A percentile compares a stretch with the other conserved stretches of the same genome.
phyloP scores from a whole-genome alignment of 2,329 filamentous ascomycete species.

The Ophiostoma montium region DNA sequence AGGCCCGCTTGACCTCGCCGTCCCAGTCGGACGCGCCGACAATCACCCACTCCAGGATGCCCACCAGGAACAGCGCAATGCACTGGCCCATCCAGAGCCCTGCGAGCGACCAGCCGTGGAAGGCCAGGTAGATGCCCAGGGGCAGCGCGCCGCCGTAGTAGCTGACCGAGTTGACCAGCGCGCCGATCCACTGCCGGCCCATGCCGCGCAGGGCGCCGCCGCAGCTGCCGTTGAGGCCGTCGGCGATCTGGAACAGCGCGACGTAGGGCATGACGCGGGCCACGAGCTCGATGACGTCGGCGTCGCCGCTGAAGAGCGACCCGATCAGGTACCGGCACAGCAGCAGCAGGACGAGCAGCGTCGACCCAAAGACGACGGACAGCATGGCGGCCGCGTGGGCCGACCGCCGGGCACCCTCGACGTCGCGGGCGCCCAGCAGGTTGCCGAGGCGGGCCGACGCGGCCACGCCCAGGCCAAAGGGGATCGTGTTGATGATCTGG shows the following conservation, averaged over 20 bases:
- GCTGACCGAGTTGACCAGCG: conserved; percentile 64
- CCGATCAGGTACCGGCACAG: conserved; percentile 59
- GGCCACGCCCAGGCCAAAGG: conserved; percentile 75
- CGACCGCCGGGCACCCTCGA: conserved; percentile 52
- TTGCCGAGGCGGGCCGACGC: conserved; percentile 68
- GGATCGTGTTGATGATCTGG: conserved; percentile 72
- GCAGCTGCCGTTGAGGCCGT: conserved; percentile 74
- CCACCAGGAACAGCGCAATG: conserved; percentile 67
- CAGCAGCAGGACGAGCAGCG: conserved; percentile 58
- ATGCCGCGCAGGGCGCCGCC: conserved; percentile 70
- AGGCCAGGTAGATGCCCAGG: conserved; percentile 70
- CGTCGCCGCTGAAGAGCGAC: conserved; percentile 68
- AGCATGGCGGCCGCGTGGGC: conserved; percentile 65
- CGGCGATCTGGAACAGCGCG: conserved; percentile 79
- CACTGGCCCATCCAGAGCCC: conserved; percentile 79
- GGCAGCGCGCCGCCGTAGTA: conserved; percentile 77
- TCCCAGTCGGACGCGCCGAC: conserved; percentile 69
- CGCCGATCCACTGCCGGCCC: conserved; percentile 76
- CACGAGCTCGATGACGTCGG: conserved; percentile 56
- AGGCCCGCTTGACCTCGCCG: conserved; percentile 54
- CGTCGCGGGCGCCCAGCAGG: conserved; percentile 54
- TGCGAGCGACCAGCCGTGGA: conserved; percentile 68
- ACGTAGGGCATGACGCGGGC: conserved; percentile 72
- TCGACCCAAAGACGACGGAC: conserved; percentile 51
- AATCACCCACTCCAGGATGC: conserved; percentile 63